A percentile compares a stretch with the other conserved stretches of the same genome.
Evolutionary conservation across 2,329 filamentous ascomycete species (phyloP).

Genomic region (Clarireedia monteithiana): DNA sequence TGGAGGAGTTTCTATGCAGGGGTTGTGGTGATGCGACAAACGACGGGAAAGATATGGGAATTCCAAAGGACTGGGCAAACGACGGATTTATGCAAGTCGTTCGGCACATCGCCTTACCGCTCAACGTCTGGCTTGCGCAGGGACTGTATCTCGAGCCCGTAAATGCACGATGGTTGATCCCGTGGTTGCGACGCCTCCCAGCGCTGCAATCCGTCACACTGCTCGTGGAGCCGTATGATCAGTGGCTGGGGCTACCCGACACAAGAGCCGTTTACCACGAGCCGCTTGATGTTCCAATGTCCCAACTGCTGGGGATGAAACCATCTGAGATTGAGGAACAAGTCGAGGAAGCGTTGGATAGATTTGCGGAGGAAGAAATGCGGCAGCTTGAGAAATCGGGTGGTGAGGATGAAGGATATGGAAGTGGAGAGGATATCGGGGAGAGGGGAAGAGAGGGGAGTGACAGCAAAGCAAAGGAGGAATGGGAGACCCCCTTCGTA

Average conservation of each 20-base stretch:
- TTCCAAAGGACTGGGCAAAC: background rate
- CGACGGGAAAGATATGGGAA: background rate
- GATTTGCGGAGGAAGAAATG: background rate
- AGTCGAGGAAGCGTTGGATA: background rate
- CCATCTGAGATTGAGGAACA: background rate
- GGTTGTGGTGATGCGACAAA: too few species aligned
- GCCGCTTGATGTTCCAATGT: background rate
- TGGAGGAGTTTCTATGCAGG: background rate
- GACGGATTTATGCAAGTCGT: background rate
- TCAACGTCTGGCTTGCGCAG: background rate
- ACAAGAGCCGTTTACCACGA: background rate
- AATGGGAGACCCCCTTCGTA: background rate
- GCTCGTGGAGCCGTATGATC: background rate
- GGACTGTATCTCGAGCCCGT: background rate
- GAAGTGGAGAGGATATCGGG: background rate
- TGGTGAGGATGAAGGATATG: background rate
- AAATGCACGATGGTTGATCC: background rate
- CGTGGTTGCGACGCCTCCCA: background rate
- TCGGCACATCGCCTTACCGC: background rate
- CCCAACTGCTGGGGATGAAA: background rate
- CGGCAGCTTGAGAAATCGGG: background rate
- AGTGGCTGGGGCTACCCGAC: background rate
- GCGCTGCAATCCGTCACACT: background rate
- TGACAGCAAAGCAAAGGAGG: too few species aligned
- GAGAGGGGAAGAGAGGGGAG: too few species aligned